Base-by-base conservation (phyloP, 1,284 basidiomycete species). In the Ceratobasidium theobromae region DNA sequence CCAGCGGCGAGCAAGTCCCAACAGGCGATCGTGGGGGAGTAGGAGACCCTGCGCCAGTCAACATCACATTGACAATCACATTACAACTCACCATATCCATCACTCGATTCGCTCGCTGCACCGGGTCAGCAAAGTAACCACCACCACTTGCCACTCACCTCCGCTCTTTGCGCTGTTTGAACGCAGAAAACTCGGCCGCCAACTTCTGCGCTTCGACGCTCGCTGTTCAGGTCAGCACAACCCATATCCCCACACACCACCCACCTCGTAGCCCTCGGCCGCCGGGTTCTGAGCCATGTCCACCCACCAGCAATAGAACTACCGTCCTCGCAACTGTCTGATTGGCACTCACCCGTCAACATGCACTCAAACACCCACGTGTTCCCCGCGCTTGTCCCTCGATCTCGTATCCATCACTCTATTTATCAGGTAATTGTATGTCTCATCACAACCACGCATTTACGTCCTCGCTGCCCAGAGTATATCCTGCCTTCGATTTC, bases 321-420 rank as follows among this genome's bases (percentile, higher is more conserved):
- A 38, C 35, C 9, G 35, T 8, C 35, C 9, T 16, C 35, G n/a
- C n/a, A n/a, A n/a, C n/a, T n/a, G n/a, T n/a, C n/a, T n/a, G n/a
- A n/a, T n/a, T n/a, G n/a, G n/a, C 16, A 16, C 16, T 38, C 16
- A 8, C 16, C 9, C 35, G 35, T 38, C 35, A 38, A 38, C 35
- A 38, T 38, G 9, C 35, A 38, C 35, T 38, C 40, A 5, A n/a
- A 16, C 58, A 40, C 41, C 41, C 58, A 62, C 58, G 58, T 62
- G 58, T 51, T 62, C 32, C 33, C 48, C 58, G 58, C 58, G 58
- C 58, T 62, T 62, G 58, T 62, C 18, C 58, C 58, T 51, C 40
- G 16, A 43, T 43, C 40, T 43, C 5, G 40, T 43, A 43, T 43
- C 40, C 16, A 5, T 43, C 40, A 43, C n/a, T n/a, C n/a, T n/a